Percentiles rank a stretch among this genome's conserved stretches.
phyloP scores from a whole-genome alignment of 306 rosid genomes.

The Casuarina equisetifolia region DNA sequence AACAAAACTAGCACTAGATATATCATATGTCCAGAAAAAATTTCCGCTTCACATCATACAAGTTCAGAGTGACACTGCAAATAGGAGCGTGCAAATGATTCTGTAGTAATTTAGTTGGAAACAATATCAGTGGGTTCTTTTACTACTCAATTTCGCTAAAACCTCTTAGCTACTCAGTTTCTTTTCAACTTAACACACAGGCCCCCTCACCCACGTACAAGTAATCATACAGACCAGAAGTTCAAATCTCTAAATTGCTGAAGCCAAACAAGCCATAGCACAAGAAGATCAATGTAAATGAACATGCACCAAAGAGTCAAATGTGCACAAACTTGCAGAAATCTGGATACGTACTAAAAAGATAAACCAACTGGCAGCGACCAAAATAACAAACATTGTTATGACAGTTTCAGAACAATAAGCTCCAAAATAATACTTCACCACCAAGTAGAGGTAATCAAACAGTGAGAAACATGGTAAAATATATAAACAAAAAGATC shows the following conservation, averaged over 20 bases:
- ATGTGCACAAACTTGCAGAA: not conserved
- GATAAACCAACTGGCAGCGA: not conserved
- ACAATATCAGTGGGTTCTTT: not conserved
- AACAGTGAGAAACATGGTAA: not conserved
- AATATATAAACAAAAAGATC: not conserved
- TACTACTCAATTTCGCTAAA: not conserved
- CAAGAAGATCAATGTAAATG: not conserved
- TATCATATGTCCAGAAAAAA: too few relatives aligned
- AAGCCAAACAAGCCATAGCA: not conserved
- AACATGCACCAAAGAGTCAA: not conserved
- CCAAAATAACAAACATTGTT: not conserved
- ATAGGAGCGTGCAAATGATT: not conserved
- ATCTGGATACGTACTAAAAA: not conserved
- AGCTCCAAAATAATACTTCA: not conserved
- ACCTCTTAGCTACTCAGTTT: not conserved
- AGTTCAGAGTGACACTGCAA: not conserved
- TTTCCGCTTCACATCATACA: not conserved
- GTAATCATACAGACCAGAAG: not conserved
- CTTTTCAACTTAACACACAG: not conserved
- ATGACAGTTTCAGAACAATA: not conserved
- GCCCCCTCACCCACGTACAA: not conserved
- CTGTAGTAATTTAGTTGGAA: not conserved
- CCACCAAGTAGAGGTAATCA: not conserved
- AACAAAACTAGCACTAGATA: not conserved
- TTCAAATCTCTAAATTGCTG: not conserved